These are phyloP conservation scores for Phytopythium montanum DNA, from an alignment of 352 stramenopile species.

Conservation along the genomic window DNA sequence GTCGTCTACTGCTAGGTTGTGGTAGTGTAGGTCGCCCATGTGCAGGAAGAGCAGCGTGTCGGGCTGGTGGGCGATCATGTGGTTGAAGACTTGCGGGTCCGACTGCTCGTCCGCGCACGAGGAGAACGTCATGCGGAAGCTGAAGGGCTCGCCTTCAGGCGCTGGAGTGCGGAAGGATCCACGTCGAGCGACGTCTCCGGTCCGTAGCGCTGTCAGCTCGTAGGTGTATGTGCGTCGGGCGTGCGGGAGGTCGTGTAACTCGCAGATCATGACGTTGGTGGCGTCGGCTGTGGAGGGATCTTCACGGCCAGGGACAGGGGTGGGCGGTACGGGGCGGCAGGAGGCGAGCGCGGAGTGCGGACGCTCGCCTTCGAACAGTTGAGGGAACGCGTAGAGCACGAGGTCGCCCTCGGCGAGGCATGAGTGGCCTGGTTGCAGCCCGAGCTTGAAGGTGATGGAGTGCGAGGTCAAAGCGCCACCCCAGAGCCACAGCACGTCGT, in stretches of 20 bases:
- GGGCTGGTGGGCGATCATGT: constrained; percentile 50
- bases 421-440: constrained; percentile 45
- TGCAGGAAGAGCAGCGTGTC: constrained; percentile 81
- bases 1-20: constrained; percentile 75
- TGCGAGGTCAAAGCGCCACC: constrained; percentile 60
- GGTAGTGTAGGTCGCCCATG: constrained; percentile 88
- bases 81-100: constrained; percentile 45
- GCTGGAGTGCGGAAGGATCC: constrained; percentile 53
- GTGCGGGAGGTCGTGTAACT: constrained; percentile 40
- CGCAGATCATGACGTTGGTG: constrained; percentile 46
- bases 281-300: constrained; percentile 16
- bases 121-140: constrained; percentile 73
- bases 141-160: constrained; percentile 36
- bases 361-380: constrained; percentile 34
- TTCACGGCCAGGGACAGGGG: not conserved
- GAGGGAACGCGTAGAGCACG: constrained; percentile 52
- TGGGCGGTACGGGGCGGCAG: constrained; percentile 23
- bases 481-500: constrained; percentile 70
- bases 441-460: constrained; percentile 70
- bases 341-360: constrained; percentile 42
- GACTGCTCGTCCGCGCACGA: constrained; percentile 82
- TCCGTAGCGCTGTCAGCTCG: constrained; percentile 37
- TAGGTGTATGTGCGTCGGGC: constrained; percentile 55
- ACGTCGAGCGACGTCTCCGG: constrained; percentile 25
- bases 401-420: constrained; percentile 45